A percentile compares a stretch with the other conserved stretches of the same genome.
Evolutionary conservation across 345 rosid genomes (phyloP).

Genomic region (Viola odorata): DNA sequence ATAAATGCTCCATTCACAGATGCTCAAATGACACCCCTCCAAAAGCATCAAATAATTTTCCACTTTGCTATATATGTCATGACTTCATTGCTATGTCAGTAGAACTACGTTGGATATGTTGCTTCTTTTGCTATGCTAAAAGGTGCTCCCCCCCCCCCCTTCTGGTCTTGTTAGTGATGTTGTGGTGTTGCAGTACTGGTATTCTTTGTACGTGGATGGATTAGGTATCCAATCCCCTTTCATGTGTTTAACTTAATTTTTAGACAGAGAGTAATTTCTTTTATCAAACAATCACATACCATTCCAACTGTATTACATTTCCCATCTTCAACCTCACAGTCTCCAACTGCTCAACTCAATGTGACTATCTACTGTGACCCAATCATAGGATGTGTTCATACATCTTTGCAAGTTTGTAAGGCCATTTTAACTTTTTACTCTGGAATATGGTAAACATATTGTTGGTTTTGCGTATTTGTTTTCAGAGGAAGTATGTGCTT

Average conservation of each 20-base stretch:
- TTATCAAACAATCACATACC: background rate
- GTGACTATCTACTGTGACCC: too few relatives aligned
- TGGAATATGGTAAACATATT: background rate
- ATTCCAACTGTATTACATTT: too few relatives aligned
- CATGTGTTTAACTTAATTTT: background rate
- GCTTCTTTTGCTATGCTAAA: slow-evolving; percentile 8
- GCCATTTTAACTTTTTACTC: too few relatives aligned
- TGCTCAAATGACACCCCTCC: background rate
- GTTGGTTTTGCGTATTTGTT: background rate
- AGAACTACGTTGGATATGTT: slow-evolving; percentile 9
- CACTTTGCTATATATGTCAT: slow-evolving; percentile 7
- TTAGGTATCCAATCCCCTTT: too few relatives aligned
- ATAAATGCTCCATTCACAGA: background rate
- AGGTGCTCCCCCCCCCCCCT: background rate
- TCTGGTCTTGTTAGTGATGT: too few relatives aligned
- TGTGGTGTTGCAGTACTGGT: too few relatives aligned
- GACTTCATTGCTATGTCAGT: slow-evolving; percentile 10
- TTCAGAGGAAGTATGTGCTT: background rate
- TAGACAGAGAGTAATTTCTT: background rate
- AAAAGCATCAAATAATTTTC: background rate
- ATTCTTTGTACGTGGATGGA: too few relatives aligned
- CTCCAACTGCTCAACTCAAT: background rate
- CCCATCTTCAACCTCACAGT: too few relatives aligned
- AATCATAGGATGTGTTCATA: too few relatives aligned
- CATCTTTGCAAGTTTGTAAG: too few relatives aligned